Conservation (phyloP, 345 rosid species). For the Triadica sebifera region DNA sequence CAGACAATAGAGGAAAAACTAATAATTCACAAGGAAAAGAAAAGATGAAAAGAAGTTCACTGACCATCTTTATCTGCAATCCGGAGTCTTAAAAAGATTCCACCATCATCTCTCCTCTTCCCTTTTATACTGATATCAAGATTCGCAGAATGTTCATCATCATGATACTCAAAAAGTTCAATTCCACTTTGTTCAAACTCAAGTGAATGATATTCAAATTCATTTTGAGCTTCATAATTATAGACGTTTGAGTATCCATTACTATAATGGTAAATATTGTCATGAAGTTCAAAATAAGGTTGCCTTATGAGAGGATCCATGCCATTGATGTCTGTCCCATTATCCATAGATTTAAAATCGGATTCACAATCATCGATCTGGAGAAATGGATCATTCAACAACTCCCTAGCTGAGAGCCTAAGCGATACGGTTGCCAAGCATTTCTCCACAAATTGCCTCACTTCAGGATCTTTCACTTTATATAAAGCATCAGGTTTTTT, state of each 20-base stretch:
- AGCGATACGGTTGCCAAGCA: constrained; percentile 78
- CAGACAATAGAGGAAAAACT: background rate
- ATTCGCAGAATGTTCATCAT: constrained; percentile 52
- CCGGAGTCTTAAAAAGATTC: constrained; percentile 65
- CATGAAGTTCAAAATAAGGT: constrained; percentile 42
- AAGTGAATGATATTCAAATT: constrained; percentile 50
- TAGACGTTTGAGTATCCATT: constrained; percentile 48
- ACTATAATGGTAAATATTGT: constrained; percentile 33
- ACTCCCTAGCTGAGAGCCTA: constrained; percentile 84
- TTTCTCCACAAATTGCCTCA: constrained; percentile 73
- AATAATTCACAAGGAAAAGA: background rate
- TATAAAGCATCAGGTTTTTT: constrained; percentile 87
- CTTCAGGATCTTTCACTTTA: constrained; percentile 78
- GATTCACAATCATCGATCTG: constrained; percentile 54
- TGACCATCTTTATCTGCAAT: constrained; percentile 84
- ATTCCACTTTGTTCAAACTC: constrained; percentile 58
- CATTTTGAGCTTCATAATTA: constrained; percentile 35
- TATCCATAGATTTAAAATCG: constrained; percentile 46
- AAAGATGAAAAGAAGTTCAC: constrained; percentile 14
- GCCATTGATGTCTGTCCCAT: constrained; percentile 43
- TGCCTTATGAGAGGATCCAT: constrained; percentile 50
- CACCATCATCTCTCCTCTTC: constrained; percentile 61
- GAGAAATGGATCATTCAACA: constrained; percentile 81
- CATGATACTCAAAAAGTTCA: constrained; percentile 70
- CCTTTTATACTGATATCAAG: constrained; percentile 83